Conservation (phyloP, 179 eudicot genomes). For the Beta corolliflora region DNA sequence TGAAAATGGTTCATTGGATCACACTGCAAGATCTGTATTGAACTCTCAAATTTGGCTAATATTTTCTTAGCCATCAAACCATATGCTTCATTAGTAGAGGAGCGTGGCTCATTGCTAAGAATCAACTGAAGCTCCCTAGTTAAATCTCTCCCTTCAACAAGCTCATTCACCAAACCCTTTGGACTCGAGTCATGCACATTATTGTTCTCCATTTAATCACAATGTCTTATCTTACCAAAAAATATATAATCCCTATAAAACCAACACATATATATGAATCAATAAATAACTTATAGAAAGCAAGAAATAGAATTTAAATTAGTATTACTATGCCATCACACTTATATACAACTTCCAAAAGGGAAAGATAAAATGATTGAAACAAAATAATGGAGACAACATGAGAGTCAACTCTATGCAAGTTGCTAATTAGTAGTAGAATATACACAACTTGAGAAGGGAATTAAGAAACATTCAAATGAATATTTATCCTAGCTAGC, state of each 20-base stretch:
- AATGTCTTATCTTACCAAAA: conserved; percentile 1
- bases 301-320: not conserved
- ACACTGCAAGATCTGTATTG: conserved; percentile 32
- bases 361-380: conserved; percentile 7
- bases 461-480: conserved; percentile 16
- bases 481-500: not conserved
- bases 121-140: conserved; percentile 55
- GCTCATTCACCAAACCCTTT: conserved; percentile 47
- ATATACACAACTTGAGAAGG: conserved; percentile 13
- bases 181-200: conserved; percentile 25
- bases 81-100: conserved; percentile 26
- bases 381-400: not conserved
- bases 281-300: not conserved
- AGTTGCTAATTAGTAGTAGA: conserved; percentile 12
- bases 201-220: conserved; percentile 36
- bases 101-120: conserved; percentile 36
- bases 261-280: not conserved
- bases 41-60: conserved; percentile 49
- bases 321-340: not conserved
- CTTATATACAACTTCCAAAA: not conserved
- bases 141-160: conserved; percentile 62
- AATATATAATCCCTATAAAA: not conserved
- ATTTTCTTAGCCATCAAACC: conserved; percentile 46
- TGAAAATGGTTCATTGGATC: conserved; percentile 6
- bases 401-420: conserved; percentile 15